These are phyloP conservation scores for Tolypocladium nubicola DNA, from an alignment of 2,329 filamentous ascomycete genomes.

Conservation along the genomic window DNA sequence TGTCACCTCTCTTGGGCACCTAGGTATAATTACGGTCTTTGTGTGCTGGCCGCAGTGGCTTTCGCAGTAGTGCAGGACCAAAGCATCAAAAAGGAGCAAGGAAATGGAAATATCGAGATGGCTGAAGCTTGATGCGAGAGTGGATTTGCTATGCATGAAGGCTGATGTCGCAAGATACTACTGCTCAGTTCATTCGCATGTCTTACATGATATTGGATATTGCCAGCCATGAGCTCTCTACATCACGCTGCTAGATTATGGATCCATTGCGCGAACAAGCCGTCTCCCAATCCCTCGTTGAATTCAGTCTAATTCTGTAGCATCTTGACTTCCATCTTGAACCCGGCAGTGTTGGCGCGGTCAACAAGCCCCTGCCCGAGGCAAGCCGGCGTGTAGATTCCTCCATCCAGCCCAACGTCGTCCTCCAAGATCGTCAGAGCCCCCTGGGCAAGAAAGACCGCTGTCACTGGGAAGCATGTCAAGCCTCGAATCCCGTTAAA, in stretches of 20 bases:
- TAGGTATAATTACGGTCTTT: no score
- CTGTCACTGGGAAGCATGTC: slow-evolving; percentile 43
- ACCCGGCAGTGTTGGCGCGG: slow-evolving; percentile 47
- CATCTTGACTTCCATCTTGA: slow-evolving; percentile 48
- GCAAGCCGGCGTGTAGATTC: slow-evolving; percentile 61
- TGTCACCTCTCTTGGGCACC: no score
- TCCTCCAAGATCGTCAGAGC: slow-evolving; percentile 57
- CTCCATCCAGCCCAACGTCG: slow-evolving; percentile 49
- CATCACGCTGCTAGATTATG: background rate
- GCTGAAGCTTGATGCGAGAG: no score
- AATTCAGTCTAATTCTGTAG: background rate
- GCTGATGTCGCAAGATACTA: background rate
- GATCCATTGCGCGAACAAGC: background rate
- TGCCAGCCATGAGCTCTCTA: no score
- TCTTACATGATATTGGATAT: no score
- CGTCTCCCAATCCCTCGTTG: background rate
- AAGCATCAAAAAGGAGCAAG: no score
- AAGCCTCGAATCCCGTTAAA: background rate
- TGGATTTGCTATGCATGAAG: background rate
- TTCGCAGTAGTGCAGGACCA: no score
- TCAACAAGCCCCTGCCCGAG: slow-evolving; percentile 59
- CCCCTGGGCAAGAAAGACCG: slow-evolving; percentile 50
- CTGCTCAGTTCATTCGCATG: background rate
- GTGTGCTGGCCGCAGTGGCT: no score
- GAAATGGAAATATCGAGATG: no score